Conservation (phyloP, 139 green algal species). For the Diplosphaera chodatii region DNA sequence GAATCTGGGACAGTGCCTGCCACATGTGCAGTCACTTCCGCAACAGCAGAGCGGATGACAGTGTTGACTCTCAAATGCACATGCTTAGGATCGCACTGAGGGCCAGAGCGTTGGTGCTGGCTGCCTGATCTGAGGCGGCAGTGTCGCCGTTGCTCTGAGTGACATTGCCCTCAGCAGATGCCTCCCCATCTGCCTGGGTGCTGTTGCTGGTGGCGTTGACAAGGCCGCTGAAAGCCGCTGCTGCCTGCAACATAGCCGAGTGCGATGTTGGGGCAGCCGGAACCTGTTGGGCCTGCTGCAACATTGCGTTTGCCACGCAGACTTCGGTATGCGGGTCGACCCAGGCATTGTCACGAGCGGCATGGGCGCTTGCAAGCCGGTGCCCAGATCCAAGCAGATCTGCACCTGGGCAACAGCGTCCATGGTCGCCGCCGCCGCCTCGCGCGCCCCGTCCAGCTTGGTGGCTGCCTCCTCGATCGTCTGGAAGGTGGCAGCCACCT, state of each 20-base stretch:
- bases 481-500: conserved; percentile 26
- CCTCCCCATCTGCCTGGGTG: too few species aligned
- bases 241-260: too few species aligned
- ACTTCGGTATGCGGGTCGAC: too few species aligned
- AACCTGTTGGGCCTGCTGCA: too few species aligned
- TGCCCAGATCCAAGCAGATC: conserved; percentile 7
- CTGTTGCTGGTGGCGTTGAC: background rate
- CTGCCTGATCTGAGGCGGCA: background rate
- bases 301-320: too few species aligned
- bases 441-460: conserved; percentile 5
- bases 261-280: too few species aligned
- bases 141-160: background rate
- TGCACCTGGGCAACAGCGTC: conserved; percentile 2
- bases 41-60: too few species aligned
- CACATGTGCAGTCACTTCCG: too few species aligned
- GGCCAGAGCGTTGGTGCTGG: background rate
- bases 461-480: conserved; percentile 13
- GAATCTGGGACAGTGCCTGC: too few species aligned
- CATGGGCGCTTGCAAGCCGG: too few species aligned
- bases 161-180: background rate
- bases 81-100: background rate
- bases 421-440: conserved; percentile 9
- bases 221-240: background rate
- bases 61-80: background rate
- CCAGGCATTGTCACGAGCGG: too few species aligned